Percentiles rank a stretch among this genome's conserved stretches.
phyloP scores from a whole-genome alignment of 2,329 filamentous ascomycete genomes.

The Penicillium sp. region DNA sequence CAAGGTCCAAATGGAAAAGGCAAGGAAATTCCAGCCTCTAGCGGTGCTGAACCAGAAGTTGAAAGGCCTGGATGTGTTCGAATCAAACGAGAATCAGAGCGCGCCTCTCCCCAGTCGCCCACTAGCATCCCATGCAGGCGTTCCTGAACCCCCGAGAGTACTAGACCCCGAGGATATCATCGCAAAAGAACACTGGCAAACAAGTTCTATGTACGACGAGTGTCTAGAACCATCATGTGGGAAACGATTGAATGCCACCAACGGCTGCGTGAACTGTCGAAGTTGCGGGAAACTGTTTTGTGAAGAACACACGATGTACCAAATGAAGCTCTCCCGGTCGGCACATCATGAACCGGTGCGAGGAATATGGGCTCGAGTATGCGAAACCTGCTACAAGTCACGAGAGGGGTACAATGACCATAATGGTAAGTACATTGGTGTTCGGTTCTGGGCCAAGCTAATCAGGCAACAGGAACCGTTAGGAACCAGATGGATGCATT shows the following conservation, averaged over 20 bases:
- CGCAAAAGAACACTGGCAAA: slow-evolving; percentile 85
- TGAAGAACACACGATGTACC: slow-evolving; percentile 98
- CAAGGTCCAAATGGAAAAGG: slow-evolving; percentile 88
- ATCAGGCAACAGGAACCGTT: slow-evolving; percentile 50
- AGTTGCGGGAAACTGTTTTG: slow-evolving; percentile 93
- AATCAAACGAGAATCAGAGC: slow-evolving; percentile 72
- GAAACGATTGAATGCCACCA: slow-evolving; percentile 72
- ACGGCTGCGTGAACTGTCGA: slow-evolving; percentile 86
- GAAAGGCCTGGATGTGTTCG: slow-evolving; percentile 87
- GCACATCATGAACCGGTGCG: slow-evolving; percentile 86
- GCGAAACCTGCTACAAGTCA: slow-evolving; percentile 98
- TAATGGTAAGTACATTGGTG: slow-evolving; percentile 46
- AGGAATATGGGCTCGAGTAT: slow-evolving; percentile 91
- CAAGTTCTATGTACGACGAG: slow-evolving; percentile 66
- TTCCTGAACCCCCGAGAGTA: slow-evolving; percentile 39
- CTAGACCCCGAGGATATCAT: slow-evolving; percentile 87
- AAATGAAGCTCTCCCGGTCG: slow-evolving; percentile 92
- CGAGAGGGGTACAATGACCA: slow-evolving; percentile 94
- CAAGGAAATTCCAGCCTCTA: slow-evolving; percentile 87
- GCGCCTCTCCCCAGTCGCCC: slow-evolving; percentile 37
- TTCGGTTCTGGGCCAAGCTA: neutral
- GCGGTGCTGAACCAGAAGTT: slow-evolving; percentile 91
- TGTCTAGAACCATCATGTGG: slow-evolving; percentile 88
- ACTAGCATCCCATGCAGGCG: slow-evolving; percentile 21
- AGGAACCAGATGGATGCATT: slow-evolving; percentile 74